These are phyloP conservation scores for Corymbia citriodora DNA, from an alignment of 441 rosid genomes.

Conservation along the genomic window DNA sequence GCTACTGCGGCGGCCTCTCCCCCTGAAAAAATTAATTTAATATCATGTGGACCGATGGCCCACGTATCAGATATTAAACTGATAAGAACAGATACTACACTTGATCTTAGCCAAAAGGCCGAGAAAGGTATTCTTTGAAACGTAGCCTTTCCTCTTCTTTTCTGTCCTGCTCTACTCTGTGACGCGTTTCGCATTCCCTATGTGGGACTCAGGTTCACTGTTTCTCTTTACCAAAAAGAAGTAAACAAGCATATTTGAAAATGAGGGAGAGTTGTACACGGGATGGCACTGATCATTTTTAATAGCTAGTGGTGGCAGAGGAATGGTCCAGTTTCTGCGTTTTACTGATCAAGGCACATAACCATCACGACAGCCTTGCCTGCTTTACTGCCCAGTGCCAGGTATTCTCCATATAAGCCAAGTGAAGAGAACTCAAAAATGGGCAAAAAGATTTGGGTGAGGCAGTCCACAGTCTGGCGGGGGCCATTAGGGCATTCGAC, in stretches of 20 bases:
- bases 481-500: background rate
- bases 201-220: background rate
- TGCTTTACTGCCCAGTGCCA: background rate
- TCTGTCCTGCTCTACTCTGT: background rate
- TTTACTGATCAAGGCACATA: background rate
- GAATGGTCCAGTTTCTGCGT: background rate
- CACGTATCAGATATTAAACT: conserved; percentile 15
- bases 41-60: background rate
- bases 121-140: conserved; percentile 5
- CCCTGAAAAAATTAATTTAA: background rate
- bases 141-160: background rate
- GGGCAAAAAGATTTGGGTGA: background rate
- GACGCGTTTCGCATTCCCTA: background rate
- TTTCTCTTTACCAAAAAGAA: background rate
- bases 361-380: background rate
- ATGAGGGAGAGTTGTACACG: background rate
- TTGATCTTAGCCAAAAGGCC: conserved; percentile 24
- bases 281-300: background rate
- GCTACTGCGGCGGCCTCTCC: background rate
- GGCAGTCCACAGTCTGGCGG: background rate
- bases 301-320: background rate
- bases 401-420: background rate
- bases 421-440: background rate
- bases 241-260: background rate
- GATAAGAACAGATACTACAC: conserved; percentile 18